Evolutionary conservation across 192 early-diverging fungal species (phyloP), one percentile per base, ranked within the genome.

Genomic region (Irineochytrium annulatum): DNA sequence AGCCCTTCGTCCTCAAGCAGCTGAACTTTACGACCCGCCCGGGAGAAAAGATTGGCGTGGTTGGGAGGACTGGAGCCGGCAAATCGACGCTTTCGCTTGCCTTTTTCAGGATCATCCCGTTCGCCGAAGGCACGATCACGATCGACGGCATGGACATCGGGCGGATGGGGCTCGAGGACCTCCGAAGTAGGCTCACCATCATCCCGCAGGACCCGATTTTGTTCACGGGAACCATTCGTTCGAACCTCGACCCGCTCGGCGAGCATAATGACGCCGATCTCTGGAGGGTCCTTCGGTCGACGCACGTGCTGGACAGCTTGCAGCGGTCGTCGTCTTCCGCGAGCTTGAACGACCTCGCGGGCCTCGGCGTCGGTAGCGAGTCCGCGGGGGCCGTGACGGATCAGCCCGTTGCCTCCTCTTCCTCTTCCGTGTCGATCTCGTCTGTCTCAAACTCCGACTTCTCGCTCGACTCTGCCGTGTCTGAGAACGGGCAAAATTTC

Each of bases 241-340:
- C 77, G 31, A 97, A 97, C 76, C 67, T 95, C 34, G 92, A 95
- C 67, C 93, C 93, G 8, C 76, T 81, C 51, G 70, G 74, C 22
- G 48, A 57, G 2, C 65, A 71, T 26, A 67, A 59, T 3, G 87
- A 89, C 56, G 79, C 68, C 6, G 84, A 86, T 43, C 70, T 94
- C 3, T 84, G 76, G 78, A 39, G 60, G 13, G 82, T 81, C 0
- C 63, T 94, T n/a, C 68, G 78, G 17, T 55, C 70, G 0, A 85
- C 83, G 1, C 80, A 76, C 0, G 63, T 88, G 0, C 60, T 48
- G 6, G 62, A 69, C 17, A 76, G 77, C 55, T 24, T 17, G 30
- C 52, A 17, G n/a, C 31, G 29, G 28, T 35, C 35, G 14, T 26
- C 20, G 27, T 16, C 45, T 17, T 43, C 57, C 37, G 20, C 48